Conservation (phyloP, 2,329 filamentous ascomycete species). For the Penicillium sp. region DNA sequence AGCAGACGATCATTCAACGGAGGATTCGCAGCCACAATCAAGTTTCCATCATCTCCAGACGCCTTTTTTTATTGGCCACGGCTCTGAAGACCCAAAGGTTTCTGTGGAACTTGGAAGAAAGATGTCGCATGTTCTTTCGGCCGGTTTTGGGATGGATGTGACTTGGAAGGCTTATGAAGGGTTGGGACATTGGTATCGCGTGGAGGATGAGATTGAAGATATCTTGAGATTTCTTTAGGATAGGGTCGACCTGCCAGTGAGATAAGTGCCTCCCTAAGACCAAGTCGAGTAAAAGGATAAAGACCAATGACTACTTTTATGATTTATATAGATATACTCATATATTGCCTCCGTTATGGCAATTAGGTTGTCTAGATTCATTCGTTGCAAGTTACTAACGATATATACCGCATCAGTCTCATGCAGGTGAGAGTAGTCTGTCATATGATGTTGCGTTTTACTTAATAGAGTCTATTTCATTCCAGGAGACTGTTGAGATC, state of each 20-base stretch:
- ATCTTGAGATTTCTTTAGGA: conserved; percentile 13
- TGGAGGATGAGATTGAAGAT: conserved; percentile 17
- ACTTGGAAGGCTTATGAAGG: conserved; percentile 17
- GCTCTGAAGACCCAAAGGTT: conserved; percentile 17
- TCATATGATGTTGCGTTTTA: not conserved
- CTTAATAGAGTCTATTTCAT: not conserved
- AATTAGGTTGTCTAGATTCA: not conserved
- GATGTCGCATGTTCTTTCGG: conserved; percentile 18
- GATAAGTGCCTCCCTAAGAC: not conserved
- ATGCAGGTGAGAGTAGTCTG: not conserved
- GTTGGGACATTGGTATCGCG: conserved; percentile 14
- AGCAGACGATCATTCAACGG: not conserved
- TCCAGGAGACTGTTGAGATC: not conserved
- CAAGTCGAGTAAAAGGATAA: not conserved
- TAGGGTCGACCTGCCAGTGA: not conserved
- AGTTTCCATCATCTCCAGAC: conserved; percentile 7
- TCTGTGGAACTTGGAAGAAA: conserved; percentile 13
- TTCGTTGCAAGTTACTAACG: not conserved
- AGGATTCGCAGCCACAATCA: not conserved
- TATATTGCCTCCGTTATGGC: not conserved
- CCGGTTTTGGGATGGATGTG: conserved; percentile 19
- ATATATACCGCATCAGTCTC: not conserved
- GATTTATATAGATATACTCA: not conserved
- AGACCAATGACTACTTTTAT: not conserved
- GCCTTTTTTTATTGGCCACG: conserved; percentile 22